phyloP scores from a whole-genome alignment of 345 rosid species.

The Gossypium turneri region DNA sequence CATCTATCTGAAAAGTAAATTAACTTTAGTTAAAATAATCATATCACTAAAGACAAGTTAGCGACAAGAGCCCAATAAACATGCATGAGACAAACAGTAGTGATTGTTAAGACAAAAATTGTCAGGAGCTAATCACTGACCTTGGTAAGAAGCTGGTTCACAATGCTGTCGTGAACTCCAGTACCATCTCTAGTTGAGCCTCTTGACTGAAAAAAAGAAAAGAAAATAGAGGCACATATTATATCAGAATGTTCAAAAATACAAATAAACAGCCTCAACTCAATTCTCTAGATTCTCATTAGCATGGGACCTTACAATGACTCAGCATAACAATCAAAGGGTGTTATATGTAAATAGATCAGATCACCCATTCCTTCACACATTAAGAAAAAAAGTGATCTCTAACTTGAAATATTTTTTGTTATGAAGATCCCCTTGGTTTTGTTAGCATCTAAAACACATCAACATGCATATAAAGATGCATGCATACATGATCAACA shows the following conservation, averaged over 20 bases:
- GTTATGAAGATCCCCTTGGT: neutral
- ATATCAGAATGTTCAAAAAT: constrained; percentile 2
- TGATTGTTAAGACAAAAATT: constrained; percentile 9
- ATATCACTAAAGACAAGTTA: neutral
- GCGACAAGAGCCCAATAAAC: constrained; percentile 11
- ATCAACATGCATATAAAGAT: neutral
- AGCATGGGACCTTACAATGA: neutral
- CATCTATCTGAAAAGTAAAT: constrained; percentile 83
- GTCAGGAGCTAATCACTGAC: constrained; percentile 33
- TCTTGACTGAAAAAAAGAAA: constrained; percentile 59
- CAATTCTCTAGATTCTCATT: constrained; percentile 4
- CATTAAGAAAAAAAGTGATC: neutral
- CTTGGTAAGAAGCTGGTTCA: constrained; percentile 97
- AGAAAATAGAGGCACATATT: neutral
- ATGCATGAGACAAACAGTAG: neutral
- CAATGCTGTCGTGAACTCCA: constrained; percentile 97
- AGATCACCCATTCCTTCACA: neutral
- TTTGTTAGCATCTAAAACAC: neutral
- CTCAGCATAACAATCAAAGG: neutral
- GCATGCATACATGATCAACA: neutral
- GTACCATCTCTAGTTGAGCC: constrained; percentile 98
- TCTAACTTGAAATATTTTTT: neutral
- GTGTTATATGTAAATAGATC: neutral
- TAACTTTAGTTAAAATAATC: constrained; percentile 12
- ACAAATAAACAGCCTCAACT: constrained; percentile 3